Base-by-base conservation (phyloP, 805 yeast genomes). In the Candida sithepensis region DNA sequence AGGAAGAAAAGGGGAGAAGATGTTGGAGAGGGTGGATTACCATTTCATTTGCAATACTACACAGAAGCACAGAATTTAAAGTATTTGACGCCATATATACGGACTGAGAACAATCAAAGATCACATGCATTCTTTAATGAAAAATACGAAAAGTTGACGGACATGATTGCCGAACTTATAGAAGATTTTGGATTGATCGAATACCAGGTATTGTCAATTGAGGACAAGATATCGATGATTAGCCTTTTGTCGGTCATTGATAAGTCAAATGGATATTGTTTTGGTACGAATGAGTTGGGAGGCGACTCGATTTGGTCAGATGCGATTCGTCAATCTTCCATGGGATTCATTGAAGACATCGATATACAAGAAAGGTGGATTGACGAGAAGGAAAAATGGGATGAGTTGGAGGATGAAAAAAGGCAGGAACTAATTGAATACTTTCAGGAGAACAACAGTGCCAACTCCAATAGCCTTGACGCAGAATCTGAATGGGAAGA, bases 261-360 rank as follows among this genome's bases (percentile, higher is more conserved):
- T 61, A 91, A 87, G 62, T 92, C 97, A 2, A 88, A 85, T 57
- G 99, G 99, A 0, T 94, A 94, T 63, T 77, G 87, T 55, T 89
- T 88, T 70, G 99, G 99, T 0, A 73, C 91, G 1, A 87, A 90
- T 26, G 99, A 94, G 57, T 75, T 92, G 7, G 96, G 97, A 2
- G 99, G 98, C n/a, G 99, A 94, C 61, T 80, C 92, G 0, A 82
- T 94, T 2, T 94, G 99, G 99, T 87, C 90, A n/a, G 96, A 92
- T 57, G 96, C 97, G 0, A 78, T 92, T 0, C 75, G 98, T 53
- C 88, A 87, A 45, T 64, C 69, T 3, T 84, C 91, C 36, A 45
- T 61, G 55, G 82, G 87, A 10, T 66, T 73, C 41, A 64, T 74
- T 39, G 81, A 71, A 41, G 78, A 77, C 14, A 70, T 80, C 6